Base-by-base conservation (phyloP, 177 flowering plant species). In the Vitis hybrid region DNA sequence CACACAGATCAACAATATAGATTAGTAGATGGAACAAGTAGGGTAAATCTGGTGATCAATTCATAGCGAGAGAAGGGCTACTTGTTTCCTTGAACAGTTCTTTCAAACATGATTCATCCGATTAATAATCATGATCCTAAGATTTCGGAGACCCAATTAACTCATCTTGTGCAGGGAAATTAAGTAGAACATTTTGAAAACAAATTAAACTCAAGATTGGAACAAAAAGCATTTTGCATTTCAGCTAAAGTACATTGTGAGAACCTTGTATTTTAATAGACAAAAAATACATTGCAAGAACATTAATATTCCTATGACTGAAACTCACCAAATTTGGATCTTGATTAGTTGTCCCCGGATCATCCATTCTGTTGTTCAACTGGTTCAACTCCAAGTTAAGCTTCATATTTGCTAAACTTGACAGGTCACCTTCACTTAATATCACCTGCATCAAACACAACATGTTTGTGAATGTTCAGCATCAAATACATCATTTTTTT, bases 371-470 rank as follows among this genome's bases (percentile, higher is more conserved):
- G 23, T 74, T 30, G 26, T 61, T 78, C 74, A 85, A 69, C 40
- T 79, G 80, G 74, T 95, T 93, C 79, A 84, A 45, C 61, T 88
- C 92, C 82, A 93, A 84, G 83, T 91, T 95, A 70, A 74, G 74
- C 84, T 81, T 90, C 93, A 91, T 75, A 75, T 90, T 95, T 60
- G 85, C 83, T 68, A 95, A 76, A 69, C 89, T 90, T 71, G 88
- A 86, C 21, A 83, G 70, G 78, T 91, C 92, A 32, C 98, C 98
- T 81, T 93, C 99, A 72, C 85, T 95, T 51, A 93, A 77, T 74
- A 83, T 83, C 64, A 93, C 89, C 99, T 95, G 88, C 70, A 78
- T 52, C 10, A 70, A 70, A 65, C 11, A 21, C 23, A 58, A 6
- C 51, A 40, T 3, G 9, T 19, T 56, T 17, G 17, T 40, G 32